Percentiles rank a stretch among this genome's conserved stretches.
Evolutionary conservation across 768 basidiomycete species (phyloP).

Genomic region (Asterophora parasitica): DNA sequence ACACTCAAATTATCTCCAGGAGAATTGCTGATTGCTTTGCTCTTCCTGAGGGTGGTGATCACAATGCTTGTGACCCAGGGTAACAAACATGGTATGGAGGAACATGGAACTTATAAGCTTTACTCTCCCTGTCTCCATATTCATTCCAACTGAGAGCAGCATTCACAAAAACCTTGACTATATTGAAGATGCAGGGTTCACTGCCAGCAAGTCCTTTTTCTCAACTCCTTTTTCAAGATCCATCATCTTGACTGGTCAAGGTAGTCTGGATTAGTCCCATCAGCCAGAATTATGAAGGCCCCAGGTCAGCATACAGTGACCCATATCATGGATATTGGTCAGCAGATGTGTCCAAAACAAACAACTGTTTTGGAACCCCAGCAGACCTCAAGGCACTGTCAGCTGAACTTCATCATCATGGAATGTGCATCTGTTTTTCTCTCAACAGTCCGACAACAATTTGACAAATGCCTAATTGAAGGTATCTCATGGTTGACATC

Average conservation of each 20-base stretch:
- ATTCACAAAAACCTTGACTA: conserved; percentile 80
- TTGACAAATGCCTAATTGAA: conserved; percentile 9
- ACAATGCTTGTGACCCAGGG: conserved; percentile 50
- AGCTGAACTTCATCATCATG: conserved; percentile 57
- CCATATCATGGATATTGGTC: conserved; percentile 88
- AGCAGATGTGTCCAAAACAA: conserved; percentile 56
- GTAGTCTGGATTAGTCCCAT: conserved; percentile 83
- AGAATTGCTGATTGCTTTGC: conserved; percentile 77
- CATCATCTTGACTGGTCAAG: background rate
- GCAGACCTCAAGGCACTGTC: conserved; percentile 62
- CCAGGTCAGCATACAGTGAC: conserved; percentile 69
- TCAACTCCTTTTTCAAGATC: background rate
- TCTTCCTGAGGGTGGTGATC: conserved; percentile 49
- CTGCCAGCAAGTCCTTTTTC: conserved; percentile 59
- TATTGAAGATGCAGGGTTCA: conserved; percentile 78
- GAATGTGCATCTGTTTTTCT: conserved; percentile 46
- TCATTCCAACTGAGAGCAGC: conserved; percentile 22
- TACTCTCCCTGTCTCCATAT: background rate
- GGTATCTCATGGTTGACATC: conserved; percentile 82
- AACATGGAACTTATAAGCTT: conserved; percentile 62
- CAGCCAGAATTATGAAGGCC: conserved; percentile 71
- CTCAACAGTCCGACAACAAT: too few relatives aligned
- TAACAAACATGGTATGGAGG: conserved; percentile 80
- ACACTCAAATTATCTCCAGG: conserved; percentile 27
- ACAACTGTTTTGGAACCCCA: conserved; percentile 58